Percentiles rank a stretch among this genome's conserved stretches.
Evolutionary conservation across 768 basidiomycete species (phyloP).

Genomic region (Termitomyces sp.): DNA sequence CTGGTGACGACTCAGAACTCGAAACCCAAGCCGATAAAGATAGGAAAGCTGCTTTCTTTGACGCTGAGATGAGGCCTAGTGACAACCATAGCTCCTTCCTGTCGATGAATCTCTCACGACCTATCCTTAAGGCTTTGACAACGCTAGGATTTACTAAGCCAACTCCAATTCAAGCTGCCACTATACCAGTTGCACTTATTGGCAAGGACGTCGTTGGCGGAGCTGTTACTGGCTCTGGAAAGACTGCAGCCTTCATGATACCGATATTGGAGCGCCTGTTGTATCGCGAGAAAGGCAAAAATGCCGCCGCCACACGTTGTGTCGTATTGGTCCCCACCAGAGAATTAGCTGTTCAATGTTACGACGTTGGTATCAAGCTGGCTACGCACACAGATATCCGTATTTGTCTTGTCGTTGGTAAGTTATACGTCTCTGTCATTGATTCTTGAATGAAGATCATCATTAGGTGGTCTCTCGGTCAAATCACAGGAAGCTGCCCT

Average conservation of each 20-base stretch:
- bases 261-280: conserved; percentile 91
- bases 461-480: conserved; percentile 81
- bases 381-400: conserved; percentile 85
- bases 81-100: conserved; percentile 76
- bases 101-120: conserved; percentile 93
- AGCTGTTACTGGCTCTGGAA: conserved; percentile 96
- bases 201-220: conserved; percentile 96
- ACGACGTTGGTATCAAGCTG: conserved; percentile 83
- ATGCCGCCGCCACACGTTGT: conserved; percentile 82
- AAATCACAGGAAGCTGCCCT: conserved; percentile 88
- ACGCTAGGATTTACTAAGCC: conserved; percentile 76
- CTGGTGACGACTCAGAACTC: conserved; percentile 35
- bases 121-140: conserved; percentile 87
- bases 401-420: conserved; percentile 90
- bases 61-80: conserved; percentile 44
- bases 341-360: conserved; percentile 94
- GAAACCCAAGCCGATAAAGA: conserved; percentile 66
- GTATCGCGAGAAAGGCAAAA: conserved; percentile 87
- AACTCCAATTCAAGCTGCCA: conserved; percentile 93
- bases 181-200: conserved; percentile 88
- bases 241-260: conserved; percentile 96
- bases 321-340: conserved; percentile 92
- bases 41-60: conserved; percentile 88
- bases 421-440: conserved; percentile 16
- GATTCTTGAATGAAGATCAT: conserved; percentile 5